Evolutionary conservation across 2,329 filamentous ascomycete species (phyloP).

Genomic region (Penicillium sp.): DNA sequence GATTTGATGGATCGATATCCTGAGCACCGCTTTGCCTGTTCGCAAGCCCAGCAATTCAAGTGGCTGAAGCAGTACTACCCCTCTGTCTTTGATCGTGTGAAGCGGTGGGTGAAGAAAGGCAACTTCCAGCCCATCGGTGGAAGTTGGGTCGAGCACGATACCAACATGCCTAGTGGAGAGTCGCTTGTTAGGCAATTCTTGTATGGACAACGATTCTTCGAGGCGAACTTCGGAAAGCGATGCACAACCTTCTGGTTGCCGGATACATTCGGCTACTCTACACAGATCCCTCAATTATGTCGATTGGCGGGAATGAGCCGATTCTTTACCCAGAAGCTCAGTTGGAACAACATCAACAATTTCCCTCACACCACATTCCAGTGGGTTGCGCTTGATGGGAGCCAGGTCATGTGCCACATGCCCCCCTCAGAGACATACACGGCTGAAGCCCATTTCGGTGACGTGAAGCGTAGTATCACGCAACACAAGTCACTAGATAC

Average conservation of each 20-base stretch:
- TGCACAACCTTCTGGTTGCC: slow-evolving; percentile 95
- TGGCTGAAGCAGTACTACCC: slow-evolving; percentile 93
- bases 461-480: slow-evolving; percentile 81
- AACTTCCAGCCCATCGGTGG: slow-evolving; percentile 93
- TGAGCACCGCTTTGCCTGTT: slow-evolving; percentile 87
- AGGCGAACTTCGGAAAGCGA: slow-evolving; percentile 84
- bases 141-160: slow-evolving; percentile 98
- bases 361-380: slow-evolving; percentile 99
- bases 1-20: slow-evolving; percentile 92
- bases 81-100: slow-evolving; percentile 82
- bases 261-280: slow-evolving; percentile 96
- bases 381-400: slow-evolving; percentile 93
- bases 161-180: slow-evolving; percentile 93
- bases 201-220: slow-evolving; percentile 92
- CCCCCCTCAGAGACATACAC: slow-evolving; percentile 93
- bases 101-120: slow-evolving; percentile 82
- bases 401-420: slow-evolving; percentile 97
- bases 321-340: slow-evolving; percentile 97
- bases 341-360: slow-evolving; percentile 99
- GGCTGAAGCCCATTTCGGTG: slow-evolving; percentile 88
- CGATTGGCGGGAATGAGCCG: slow-evolving; percentile 91
- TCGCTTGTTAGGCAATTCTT: slow-evolving; percentile 91
- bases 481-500: slow-evolving; percentile 96
- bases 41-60: slow-evolving; percentile 95
- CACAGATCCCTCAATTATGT: slow-evolving; percentile 89